A percentile compares a stretch with the other conserved stretches of the same genome.
Conservation (phyloP, 768 basidiomycete species). For the Serendipita sp. region DNA sequence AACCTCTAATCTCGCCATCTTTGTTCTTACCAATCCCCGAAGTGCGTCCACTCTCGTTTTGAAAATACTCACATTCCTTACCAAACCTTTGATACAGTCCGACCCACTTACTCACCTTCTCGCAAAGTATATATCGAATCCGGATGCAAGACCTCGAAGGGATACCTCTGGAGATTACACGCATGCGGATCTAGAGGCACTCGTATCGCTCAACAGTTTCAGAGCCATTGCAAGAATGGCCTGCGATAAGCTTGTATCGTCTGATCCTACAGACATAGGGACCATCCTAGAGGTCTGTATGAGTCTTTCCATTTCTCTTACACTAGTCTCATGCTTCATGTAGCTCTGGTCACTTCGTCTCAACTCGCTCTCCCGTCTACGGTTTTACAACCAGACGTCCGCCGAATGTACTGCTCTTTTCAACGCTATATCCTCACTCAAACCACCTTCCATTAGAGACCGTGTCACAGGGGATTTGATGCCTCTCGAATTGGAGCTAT, state of each 20-base stretch:
- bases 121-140: conserved; percentile 66
- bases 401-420: conserved; percentile 74
- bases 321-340: neutral
- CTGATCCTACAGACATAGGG: conserved; percentile 49
- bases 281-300: conserved; percentile 49
- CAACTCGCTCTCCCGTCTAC: conserved; percentile 58
- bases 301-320: neutral
- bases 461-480: conserved; percentile 22
- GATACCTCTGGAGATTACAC: conserved; percentile 64
- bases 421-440: conserved; percentile 35
- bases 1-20: too few species aligned
- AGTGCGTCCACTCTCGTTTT: conserved; percentile 51
- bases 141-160: conserved; percentile 55
- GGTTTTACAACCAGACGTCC: conserved; percentile 74
- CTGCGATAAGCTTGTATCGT: conserved; percentile 52
- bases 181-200: conserved; percentile 51
- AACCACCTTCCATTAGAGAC: conserved; percentile 43
- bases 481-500: conserved; percentile 43
- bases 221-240: conserved; percentile 72
- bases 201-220: conserved; percentile 50
- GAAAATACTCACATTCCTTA: too few species aligned
- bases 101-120: conserved; percentile 68
- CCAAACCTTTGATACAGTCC: conserved; percentile 32
- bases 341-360: conserved; percentile 78
- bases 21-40: conserved; percentile 85